Base-by-base conservation (phyloP, 306 rosid species). In the Begonia masoniana region DNA sequence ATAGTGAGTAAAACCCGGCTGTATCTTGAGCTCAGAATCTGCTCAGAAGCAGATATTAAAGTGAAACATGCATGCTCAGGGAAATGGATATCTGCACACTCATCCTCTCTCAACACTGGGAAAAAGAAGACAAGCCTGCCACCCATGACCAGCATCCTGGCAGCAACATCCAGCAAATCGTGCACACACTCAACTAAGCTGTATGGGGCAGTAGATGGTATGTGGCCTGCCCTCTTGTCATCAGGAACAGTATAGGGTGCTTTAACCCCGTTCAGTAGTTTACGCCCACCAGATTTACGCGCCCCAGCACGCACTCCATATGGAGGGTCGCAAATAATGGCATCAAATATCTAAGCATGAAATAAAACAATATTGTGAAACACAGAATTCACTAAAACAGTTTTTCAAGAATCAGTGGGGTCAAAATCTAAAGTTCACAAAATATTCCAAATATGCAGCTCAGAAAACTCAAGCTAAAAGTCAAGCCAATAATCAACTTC, bases 231-330 rank as follows among this genome's bases (percentile, higher is more conserved):
- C 48, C 97, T 77, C 83, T 85, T 83, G 68, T 91, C 97, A 26
- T 85, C 96, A 4, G 97, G 94, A 59, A 91, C 92, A 6, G 46
- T 54, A 49, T 85, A 91, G 50, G 97, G 97, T 43, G 70, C 76
- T 62, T 85, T 83, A 0, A 64, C 52, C 48, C 97, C 97, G 64
- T 78, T 85, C 41, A 91, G 89, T 69, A 91, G 73, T 71, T 91
- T 91, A 55, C 97, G 76, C 55, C 96, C 94, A 24, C 97, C 97
- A 15, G 97, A 91, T 63, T 91, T 91, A 66, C 97, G 97, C 9
- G 95, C 97, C 31, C 97, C 94, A 46, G 97, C 96, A 65, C 97
- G 96, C 62, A 91, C 97, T 67, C 97, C 97, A n/a, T 91, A 91
- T 57, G 97, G 97, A 60, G 96, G 97, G 77, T 91, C 97, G n/a